Conservation (phyloP, 352 stramenopile genomes). For the Globisporangium parvum region DNA sequence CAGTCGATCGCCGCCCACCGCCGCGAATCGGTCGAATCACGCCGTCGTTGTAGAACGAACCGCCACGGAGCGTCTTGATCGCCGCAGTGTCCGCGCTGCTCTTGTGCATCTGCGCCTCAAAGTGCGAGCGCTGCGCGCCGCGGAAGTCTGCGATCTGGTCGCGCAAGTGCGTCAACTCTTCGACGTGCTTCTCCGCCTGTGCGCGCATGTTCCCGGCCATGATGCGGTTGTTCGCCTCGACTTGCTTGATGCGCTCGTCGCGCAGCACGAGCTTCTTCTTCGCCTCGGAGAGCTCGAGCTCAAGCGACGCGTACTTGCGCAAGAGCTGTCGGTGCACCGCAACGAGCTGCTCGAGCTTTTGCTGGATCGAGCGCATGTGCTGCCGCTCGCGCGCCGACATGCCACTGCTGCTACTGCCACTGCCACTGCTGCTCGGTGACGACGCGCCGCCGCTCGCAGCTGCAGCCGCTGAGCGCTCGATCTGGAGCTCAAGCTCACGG, state of each 20-base stretch:
- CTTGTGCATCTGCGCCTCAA: slow-evolving; percentile 59
- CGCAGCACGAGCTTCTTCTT: slow-evolving; percentile 87
- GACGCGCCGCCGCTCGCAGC: background rate
- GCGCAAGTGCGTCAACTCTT: slow-evolving; percentile 81
- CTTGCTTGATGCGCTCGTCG: slow-evolving; percentile 87
- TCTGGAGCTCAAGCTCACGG: slow-evolving; percentile 50
- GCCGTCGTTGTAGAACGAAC: slow-evolving; percentile 58
- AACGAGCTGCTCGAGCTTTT: slow-evolving; percentile 89
- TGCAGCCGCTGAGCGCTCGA: slow-evolving; percentile 25
- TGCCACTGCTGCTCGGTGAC: slow-evolving; percentile 23
- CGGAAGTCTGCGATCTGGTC: slow-evolving; percentile 84
- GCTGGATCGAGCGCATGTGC: slow-evolving; percentile 87
- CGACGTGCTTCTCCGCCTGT: slow-evolving; percentile 84
- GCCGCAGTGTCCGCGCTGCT: slow-evolving; percentile 23
- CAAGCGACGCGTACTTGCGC: slow-evolving; percentile 87
- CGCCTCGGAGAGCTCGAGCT: slow-evolving; percentile 83
- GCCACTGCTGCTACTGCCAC: slow-evolving; percentile 25
- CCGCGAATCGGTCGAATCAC: slow-evolving; percentile 74
- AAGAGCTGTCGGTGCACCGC: slow-evolving; percentile 86
- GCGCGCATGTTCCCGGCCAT: slow-evolving; percentile 87
- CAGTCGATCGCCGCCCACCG: slow-evolving; percentile 57
- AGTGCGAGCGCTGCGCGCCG: slow-evolving; percentile 68
- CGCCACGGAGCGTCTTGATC: slow-evolving; percentile 66
- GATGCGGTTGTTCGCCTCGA: slow-evolving; percentile 85
- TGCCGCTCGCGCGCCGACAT: slow-evolving; percentile 79